Evolutionary conservation across 1,284 basidiomycete species (phyloP).

Genomic region (Papiliotrema terrestris): DNA sequence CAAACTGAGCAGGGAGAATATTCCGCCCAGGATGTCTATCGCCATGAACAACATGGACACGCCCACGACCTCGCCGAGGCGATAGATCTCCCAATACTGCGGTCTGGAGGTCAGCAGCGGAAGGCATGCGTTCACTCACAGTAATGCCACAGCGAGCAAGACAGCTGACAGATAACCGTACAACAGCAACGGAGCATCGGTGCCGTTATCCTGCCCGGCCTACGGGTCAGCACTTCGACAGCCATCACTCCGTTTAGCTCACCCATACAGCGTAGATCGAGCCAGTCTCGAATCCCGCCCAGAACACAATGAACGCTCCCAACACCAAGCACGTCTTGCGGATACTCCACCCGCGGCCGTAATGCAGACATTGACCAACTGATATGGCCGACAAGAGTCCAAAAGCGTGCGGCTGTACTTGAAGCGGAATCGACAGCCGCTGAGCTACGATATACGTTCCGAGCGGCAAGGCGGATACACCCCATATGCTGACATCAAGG

Average conservation of each 20-base stretch:
- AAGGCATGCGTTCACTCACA: constrained; percentile 48
- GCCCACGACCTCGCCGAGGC: constrained; percentile 65
- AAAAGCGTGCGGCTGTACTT: constrained; percentile 71
- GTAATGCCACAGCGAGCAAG: constrained; percentile 60
- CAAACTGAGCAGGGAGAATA: constrained; percentile 56
- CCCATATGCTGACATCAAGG: constrained; percentile 56
- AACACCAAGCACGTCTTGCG: constrained; percentile 50
- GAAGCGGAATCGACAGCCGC: constrained; percentile 64
- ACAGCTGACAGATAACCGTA: constrained; percentile 65
- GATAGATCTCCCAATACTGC: constrained; percentile 65
- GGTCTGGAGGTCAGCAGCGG: constrained; percentile 36
- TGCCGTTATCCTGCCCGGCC: constrained; percentile 14
- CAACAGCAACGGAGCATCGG: constrained; percentile 55
- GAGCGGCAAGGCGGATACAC: constrained; percentile 59
- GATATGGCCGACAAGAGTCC: constrained; percentile 60
- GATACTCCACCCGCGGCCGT: constrained; percentile 47
- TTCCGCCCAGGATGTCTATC: background rate
- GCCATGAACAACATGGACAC: constrained; percentile 20
- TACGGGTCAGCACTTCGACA: background rate
- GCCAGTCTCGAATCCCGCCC: constrained; percentile 60
- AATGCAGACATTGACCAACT: constrained; percentile 66
- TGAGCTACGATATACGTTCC: constrained; percentile 69
- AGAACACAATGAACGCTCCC: constrained; percentile 48
- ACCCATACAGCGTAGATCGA: constrained; percentile 60
- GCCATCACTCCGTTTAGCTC: background rate